A percentile compares a stretch with the other conserved stretches of the same genome.
These are phyloP conservation scores for Gastrodia elata DNA, from an alignment of 106 monocot species.

Conservation along the genomic window DNA sequence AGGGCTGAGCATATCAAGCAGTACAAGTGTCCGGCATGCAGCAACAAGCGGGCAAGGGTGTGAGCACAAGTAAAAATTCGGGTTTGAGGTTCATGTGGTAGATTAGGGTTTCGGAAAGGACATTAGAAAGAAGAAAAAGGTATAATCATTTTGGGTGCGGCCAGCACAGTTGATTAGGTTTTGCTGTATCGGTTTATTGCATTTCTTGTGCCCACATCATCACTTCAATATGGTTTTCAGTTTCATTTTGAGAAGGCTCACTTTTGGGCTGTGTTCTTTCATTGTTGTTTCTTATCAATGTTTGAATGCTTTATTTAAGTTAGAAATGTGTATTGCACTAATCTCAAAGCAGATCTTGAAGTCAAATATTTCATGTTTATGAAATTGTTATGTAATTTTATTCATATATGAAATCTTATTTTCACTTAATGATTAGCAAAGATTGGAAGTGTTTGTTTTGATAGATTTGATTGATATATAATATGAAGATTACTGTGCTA, in stretches of 20 bases:
- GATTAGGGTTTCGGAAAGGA: not conserved
- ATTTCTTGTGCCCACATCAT: not conserved
- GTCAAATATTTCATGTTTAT: too few species aligned
- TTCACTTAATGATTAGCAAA: too few species aligned
- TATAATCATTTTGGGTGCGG: not conserved
- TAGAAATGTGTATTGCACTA: too few species aligned
- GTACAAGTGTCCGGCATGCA: slow-evolving; percentile 69
- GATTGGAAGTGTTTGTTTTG: too few species aligned
- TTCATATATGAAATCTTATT: too few species aligned
- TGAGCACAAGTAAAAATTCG: slow-evolving; percentile 9
- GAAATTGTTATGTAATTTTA: too few species aligned
- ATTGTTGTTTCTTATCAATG: not conserved
- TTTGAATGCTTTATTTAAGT: too few species aligned
- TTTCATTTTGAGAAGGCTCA: not conserved
- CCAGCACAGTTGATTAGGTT: not conserved
- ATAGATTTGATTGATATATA: too few species aligned
- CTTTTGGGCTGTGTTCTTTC: not conserved
- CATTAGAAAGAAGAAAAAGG: not conserved
- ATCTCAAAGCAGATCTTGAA: too few species aligned
- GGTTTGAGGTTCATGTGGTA: not conserved
- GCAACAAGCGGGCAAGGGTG: slow-evolving; percentile 42
- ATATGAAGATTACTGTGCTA: too few species aligned
- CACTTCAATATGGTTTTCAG: not conserved
- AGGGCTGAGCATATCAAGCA: slow-evolving; percentile 71
- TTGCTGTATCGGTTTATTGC: not conserved